A percentile compares a stretch with the other conserved stretches of the same genome.
phyloP scores from a whole-genome alignment of 345 rosid species.

The Dovyalis caffra region DNA sequence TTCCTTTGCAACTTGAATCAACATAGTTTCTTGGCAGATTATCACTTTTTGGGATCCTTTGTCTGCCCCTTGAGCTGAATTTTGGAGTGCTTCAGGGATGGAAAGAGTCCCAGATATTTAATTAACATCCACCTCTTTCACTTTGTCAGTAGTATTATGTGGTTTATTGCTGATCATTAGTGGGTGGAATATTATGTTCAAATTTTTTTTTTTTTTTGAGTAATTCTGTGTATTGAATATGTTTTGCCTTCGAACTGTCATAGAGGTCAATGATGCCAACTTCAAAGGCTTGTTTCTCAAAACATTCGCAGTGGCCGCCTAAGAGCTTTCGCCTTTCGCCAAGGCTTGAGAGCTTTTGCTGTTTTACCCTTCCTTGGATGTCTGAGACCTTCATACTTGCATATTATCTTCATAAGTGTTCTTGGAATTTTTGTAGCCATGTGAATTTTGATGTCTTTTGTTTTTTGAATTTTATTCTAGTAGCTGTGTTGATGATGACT shows the following conservation, averaged over 20 bases:
- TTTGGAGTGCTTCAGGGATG: conserved; percentile 26
- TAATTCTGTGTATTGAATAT: no score
- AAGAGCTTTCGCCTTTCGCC: conserved; percentile 46
- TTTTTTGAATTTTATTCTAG: no score
- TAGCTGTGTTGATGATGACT: no score
- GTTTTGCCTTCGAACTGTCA: no score
- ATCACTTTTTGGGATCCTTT: conserved; percentile 14
- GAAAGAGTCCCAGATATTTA: conserved; percentile 28
- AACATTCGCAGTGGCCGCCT: conserved; percentile 51
- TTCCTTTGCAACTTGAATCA: no score
- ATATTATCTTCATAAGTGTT: no score
- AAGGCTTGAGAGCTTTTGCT: conserved; percentile 15
- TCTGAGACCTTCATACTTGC: conserved; percentile 15
- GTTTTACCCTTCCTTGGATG: conserved; percentile 22
- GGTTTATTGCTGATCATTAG: conserved; percentile 31
- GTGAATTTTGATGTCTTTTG: no score
- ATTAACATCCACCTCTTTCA: conserved; percentile 19
- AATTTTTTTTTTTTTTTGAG: no score
- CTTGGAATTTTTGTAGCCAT: no score
- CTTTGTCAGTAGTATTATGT: conserved; percentile 21
- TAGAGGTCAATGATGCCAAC: conserved; percentile 34
- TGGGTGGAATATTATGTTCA: conserved; percentile 19
- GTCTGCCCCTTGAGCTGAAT: conserved; percentile 30
- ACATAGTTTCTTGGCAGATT: no score
- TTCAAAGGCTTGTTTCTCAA: conserved; percentile 51